Base-by-base conservation (phyloP, 441 rosid genomes). In the Erodium trifolium region DNA sequence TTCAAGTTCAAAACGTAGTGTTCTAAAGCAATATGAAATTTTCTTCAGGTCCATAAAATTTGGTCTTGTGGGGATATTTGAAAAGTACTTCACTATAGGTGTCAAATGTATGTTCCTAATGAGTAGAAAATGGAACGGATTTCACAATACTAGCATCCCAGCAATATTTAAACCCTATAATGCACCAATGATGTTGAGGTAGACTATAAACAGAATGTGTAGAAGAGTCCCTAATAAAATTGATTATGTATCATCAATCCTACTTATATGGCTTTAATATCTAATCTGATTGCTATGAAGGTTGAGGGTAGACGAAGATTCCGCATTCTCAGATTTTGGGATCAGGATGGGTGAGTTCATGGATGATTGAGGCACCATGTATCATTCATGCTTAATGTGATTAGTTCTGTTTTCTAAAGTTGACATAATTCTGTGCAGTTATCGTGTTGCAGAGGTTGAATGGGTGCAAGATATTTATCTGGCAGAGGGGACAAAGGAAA, bases 341-440 rank as follows among this genome's bases (percentile, higher is more conserved):
- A 92, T 80, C 98, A 92, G 83, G 98, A 94, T 81, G 99, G 98
- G 99, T 92, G 78, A 83, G 98, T 73, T 67, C 75, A 72, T 43
- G 73, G 67, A 35, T 68, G 27, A 66, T 73, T 72, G 51, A 27
- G 27, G 29, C 68, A 2, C 8, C 35, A 31, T 31, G 23, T 34
- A 51, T 51, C 17, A 51, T n/a, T 51, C 8, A 16, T 13, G 14
- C 47, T 66, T 12, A 5, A 57, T 66, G 2, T 67, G 45, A 13
- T 14, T 19, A 16, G 19, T 55, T 51, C 57, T 10, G 45, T 68
- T 69, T 74, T 51, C 70, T 67, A 60, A 1, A 3, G 47, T 67
- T 29, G 65, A 68, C 68, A 63, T 78, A 18, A 51, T 67, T 70
- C 60, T 35, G 17, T 69, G 75, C 76, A 94, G 99, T 47, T 92